Evolutionary conservation across 2,329 filamentous ascomycete genomes (phyloP).

Genomic region (Penicillium sp.): DNA sequence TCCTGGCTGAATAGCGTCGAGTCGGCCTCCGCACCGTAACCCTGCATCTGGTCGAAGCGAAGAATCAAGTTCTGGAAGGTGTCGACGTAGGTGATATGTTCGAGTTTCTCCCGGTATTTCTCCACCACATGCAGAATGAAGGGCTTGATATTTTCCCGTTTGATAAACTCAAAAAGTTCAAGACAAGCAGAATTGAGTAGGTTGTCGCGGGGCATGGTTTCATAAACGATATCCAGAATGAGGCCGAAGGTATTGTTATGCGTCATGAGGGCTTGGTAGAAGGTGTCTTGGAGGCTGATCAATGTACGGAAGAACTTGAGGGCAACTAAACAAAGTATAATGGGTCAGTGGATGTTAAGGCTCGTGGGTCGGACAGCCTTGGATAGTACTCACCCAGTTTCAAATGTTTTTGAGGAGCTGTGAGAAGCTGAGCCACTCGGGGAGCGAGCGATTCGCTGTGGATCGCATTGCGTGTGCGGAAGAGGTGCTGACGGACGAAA

Average conservation of each 20-base stretch:
- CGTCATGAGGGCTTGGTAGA: slow-evolving; percentile 84
- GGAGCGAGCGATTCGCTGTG: slow-evolving; percentile 77
- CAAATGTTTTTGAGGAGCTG: slow-evolving; percentile 86
- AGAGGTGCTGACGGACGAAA: slow-evolving; percentile 87
- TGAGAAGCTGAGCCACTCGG: slow-evolving; percentile 81
- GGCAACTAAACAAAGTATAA: slow-evolving; percentile 63
- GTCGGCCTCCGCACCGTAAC: slow-evolving; percentile 69
- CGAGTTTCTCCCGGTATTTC: slow-evolving; percentile 78
- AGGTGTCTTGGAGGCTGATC: slow-evolving; percentile 84
- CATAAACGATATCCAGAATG: slow-evolving; percentile 80
- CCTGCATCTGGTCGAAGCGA: slow-evolving; percentile 79
- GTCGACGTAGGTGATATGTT: slow-evolving; percentile 78
- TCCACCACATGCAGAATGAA: slow-evolving; percentile 84
- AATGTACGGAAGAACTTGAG: slow-evolving; percentile 93
- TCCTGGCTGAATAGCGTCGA: slow-evolving; percentile 71
- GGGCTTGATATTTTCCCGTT: slow-evolving; percentile 78
- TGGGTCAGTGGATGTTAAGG: background rate
- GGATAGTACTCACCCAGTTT: slow-evolving; percentile 72
- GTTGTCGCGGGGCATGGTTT: slow-evolving; percentile 90
- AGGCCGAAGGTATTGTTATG: slow-evolving; percentile 82
- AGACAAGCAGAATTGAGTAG: slow-evolving; percentile 91
- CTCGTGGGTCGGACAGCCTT: background rate
- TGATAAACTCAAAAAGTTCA: slow-evolving; percentile 91
- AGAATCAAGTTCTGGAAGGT: slow-evolving; percentile 79
- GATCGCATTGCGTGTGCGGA: slow-evolving; percentile 87